Evolutionary conservation across 768 basidiomycete genomes (phyloP).

Genomic region (Fomitopsis pulvina): DNA sequence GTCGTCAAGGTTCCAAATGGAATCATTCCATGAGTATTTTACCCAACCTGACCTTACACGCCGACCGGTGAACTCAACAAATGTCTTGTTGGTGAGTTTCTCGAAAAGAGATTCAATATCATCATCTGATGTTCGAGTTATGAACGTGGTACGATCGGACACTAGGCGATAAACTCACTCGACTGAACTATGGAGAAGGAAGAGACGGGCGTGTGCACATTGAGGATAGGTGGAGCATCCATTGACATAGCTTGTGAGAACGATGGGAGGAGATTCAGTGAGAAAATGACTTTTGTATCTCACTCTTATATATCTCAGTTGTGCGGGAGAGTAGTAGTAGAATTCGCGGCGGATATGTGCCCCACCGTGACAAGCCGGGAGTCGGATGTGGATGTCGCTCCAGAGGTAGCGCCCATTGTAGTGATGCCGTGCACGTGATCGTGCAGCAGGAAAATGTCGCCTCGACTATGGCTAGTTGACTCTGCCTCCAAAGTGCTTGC

Average conservation of each 20-base stretch:
- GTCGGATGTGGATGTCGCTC: not conserved
- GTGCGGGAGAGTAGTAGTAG: not conserved
- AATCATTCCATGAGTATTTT: constrained; percentile 77
- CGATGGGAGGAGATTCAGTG: constrained; percentile 4
- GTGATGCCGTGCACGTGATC: not conserved
- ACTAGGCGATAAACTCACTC: constrained; percentile 35
- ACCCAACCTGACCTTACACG: constrained; percentile 75
- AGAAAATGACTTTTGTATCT: not conserved
- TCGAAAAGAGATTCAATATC: constrained; percentile 63
- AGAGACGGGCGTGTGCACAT: constrained; percentile 69
- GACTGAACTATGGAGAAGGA: constrained; percentile 77
- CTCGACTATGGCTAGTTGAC: constrained; percentile 9
- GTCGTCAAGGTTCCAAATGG: constrained; percentile 85
- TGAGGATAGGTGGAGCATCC: constrained; percentile 40
- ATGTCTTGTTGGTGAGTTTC: constrained; percentile 63
- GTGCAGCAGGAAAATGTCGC: not conserved
- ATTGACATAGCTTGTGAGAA: constrained; percentile 22
- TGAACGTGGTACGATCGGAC: not conserved
- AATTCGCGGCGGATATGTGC: not conserved
- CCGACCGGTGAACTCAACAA: constrained; percentile 49
- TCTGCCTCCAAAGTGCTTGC: constrained; percentile 13
- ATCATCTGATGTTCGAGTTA: constrained; percentile 42
- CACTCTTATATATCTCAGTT: not conserved
- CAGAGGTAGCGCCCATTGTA: not conserved
- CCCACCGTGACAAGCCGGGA: not conserved